Evolutionary conservation across 371 early-diverging fungal genomes (phyloP).

Genomic region (Mucor circinelloides): DNA sequence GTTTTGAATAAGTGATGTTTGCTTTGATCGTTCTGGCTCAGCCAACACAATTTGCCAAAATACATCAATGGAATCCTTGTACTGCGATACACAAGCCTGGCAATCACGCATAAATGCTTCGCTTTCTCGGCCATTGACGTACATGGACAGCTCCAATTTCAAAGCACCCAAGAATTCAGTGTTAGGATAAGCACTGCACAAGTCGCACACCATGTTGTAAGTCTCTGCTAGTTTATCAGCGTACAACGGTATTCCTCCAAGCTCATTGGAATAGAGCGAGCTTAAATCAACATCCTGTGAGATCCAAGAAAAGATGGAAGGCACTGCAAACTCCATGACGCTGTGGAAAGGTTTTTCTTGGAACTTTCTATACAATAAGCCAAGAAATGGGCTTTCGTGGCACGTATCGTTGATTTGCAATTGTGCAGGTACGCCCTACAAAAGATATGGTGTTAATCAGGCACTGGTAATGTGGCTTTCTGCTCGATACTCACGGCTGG

Average conservation of each 20-base stretch:
- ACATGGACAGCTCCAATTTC: slow-evolving; percentile 28
- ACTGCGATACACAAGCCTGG: background rate
- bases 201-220: slow-evolving; percentile 7
- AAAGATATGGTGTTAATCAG: background rate
- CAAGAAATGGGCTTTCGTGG: slow-evolving; percentile 22
- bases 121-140: slow-evolving; percentile 23
- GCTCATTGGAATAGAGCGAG: background rate
- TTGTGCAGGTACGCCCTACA: slow-evolving; percentile 1
- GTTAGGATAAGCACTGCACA: slow-evolving; percentile 9
- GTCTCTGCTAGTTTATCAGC: background rate
- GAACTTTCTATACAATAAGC: slow-evolving; percentile 10
- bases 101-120: slow-evolving; percentile 8
- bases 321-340: background rate
- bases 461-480: background rate
- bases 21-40: background rate
- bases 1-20: background rate
- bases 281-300: background rate
- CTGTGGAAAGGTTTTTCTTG: background rate
- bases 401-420: background rate
- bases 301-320: background rate
- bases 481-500: background rate
- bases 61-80: slow-evolving; percentile 29
- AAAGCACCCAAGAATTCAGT: slow-evolving; percentile 27
- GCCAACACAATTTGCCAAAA: slow-evolving; percentile 31
- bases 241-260: background rate